Conservation (phyloP, 768 basidiomycete genomes). For the Panaeolus cyanescens region DNA sequence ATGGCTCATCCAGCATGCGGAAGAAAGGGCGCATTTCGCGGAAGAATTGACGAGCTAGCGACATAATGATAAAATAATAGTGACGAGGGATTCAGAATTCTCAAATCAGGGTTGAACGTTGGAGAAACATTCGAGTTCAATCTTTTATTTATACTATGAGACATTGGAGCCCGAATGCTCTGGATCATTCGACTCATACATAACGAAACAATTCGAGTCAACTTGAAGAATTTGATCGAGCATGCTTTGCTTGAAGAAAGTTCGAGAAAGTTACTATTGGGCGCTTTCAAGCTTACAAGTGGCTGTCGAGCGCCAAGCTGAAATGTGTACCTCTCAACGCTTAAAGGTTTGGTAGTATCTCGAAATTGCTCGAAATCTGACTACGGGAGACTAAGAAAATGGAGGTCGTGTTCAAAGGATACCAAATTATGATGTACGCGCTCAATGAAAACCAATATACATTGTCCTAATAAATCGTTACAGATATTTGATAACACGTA, state of each 20-base stretch:
- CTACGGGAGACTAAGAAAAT: no score
- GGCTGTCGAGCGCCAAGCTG: not conserved
- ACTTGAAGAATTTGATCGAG: not conserved
- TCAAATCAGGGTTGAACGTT: no score
- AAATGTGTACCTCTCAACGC: no score
- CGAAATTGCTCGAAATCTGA: no score
- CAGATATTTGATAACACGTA: not conserved
- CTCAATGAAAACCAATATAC: conserved; percentile 2
- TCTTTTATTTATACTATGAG: not conserved
- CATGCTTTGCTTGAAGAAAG: no score
- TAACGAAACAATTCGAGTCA: not conserved
- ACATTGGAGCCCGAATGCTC: not conserved
- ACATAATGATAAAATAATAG: conserved; percentile 44
- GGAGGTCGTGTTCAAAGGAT: no score
- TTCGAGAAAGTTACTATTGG: not conserved
- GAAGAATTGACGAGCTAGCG: conserved; percentile 62
- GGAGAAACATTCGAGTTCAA: no score
- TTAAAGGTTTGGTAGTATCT: no score
- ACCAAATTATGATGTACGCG: no score
- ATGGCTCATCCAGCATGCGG: conserved; percentile 74
- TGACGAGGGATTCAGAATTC: conserved; percentile 2
- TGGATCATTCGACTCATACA: not conserved
- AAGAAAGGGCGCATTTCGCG: conserved; percentile 77
- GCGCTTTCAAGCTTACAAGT: not conserved
- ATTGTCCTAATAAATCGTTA: conserved; percentile 1